Conservation (phyloP, 345 rosid species). For the Rhizophora apiculata region DNA sequence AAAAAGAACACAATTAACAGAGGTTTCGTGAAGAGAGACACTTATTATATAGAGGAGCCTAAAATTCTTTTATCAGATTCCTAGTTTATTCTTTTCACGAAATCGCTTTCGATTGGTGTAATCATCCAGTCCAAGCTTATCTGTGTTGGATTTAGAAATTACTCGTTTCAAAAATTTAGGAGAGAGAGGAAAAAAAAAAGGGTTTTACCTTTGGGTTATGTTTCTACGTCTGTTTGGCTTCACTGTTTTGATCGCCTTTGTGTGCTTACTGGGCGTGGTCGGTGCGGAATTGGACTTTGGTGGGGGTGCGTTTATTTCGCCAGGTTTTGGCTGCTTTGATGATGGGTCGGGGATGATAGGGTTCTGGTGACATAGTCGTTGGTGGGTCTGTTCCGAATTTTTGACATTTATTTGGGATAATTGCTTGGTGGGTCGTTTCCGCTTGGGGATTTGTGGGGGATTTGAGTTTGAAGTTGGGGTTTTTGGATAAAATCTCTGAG, state of each 20-base stretch:
- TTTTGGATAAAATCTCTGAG: constrained; percentile 10
- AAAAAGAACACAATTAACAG: constrained; percentile 10
- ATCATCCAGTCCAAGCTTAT: constrained; percentile 11
- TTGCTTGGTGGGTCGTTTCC: constrained; percentile 20
- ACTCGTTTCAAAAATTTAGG: no score
- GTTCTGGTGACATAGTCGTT: constrained; percentile 16
- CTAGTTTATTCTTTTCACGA: constrained; percentile 44
- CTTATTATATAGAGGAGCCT: neutral
- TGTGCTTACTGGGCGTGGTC: neutral
- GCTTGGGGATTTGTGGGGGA: constrained; percentile 26
- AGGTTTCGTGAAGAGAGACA: constrained; percentile 54
- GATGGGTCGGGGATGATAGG: constrained; percentile 26
- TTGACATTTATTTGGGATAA: constrained; percentile 17
- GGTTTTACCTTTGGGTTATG: constrained; percentile 8
- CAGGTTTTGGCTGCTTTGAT: constrained; percentile 11
- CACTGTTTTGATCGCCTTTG: neutral
- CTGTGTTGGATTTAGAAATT: neutral
- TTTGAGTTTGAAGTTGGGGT: constrained; percentile 15
- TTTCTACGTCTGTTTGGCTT: neutral
- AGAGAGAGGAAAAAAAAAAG: neutral
- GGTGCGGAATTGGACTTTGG: neutral
- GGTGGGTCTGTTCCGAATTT: constrained; percentile 22
- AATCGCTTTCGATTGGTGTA: constrained; percentile 35
- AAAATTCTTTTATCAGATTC: constrained; percentile 28
- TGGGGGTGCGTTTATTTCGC: constrained; percentile 11